phyloP scores from a whole-genome alignment of 257 asterid genomes.

The Nicotiana knightiana region DNA sequence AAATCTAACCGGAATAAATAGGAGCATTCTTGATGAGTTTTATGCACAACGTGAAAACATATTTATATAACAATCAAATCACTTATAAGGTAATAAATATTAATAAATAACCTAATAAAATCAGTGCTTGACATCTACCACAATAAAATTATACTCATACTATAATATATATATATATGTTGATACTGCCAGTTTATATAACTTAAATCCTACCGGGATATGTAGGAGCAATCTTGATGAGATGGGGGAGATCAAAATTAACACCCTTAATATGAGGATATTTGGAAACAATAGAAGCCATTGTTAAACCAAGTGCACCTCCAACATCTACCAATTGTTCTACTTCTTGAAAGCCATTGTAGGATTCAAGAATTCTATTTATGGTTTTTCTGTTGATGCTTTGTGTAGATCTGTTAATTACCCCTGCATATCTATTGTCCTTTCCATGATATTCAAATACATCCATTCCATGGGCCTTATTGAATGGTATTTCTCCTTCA shows the following conservation, averaged over 20 bases:
- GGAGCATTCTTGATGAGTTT: no score
- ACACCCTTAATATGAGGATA: slow-evolving; percentile 14
- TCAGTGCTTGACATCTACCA: no score
- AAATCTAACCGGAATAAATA: no score
- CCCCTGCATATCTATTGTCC: slow-evolving; percentile 4
- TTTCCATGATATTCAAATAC: slow-evolving; percentile 14
- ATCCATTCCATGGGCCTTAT: slow-evolving; percentile 14
- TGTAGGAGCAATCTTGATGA: background rate
- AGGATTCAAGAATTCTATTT: slow-evolving; percentile 7
- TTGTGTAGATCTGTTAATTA: slow-evolving; percentile 3
- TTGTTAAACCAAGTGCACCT: slow-evolving; percentile 14
- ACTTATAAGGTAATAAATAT: no score
- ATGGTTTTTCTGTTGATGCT: background rate
- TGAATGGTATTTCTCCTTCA: slow-evolving; percentile 17
- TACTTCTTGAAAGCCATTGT: slow-evolving; percentile 1
- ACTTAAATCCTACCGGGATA: background rate
- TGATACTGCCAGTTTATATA: background rate
- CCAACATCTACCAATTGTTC: slow-evolving; percentile 16
- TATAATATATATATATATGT: no score
- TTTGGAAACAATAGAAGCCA: slow-evolving; percentile 6
- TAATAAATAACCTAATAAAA: no score
- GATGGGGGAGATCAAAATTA: slow-evolving; percentile 12
- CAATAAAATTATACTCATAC: no score
- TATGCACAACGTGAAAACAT: no score
- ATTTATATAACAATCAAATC: no score